Evolutionary conservation across 768 basidiomycete species (phyloP).

Genomic region (Amanita inopinata): DNA sequence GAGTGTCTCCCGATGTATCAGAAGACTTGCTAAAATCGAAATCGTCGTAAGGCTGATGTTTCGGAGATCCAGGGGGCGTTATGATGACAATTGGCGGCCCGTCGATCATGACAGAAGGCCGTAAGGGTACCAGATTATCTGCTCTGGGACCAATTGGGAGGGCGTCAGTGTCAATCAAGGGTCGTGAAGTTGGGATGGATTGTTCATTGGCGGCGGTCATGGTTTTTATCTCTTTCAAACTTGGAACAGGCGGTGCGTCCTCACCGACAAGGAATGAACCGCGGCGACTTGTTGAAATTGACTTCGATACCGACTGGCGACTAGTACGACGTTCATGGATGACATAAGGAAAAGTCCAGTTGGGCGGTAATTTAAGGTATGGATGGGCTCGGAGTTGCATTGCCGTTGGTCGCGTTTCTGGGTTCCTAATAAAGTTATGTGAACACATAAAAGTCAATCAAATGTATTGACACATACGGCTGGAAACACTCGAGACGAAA

Average conservation of each 20-base stretch:
- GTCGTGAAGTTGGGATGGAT: too few species aligned
- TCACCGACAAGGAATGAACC: not conserved
- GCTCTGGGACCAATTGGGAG: conserved; percentile 4
- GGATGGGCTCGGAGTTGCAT: conserved; percentile 53
- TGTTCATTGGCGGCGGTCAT: too few species aligned
- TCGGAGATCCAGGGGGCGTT: conserved; percentile 21
- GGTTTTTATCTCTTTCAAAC: too few species aligned
- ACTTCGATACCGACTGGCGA: not conserved
- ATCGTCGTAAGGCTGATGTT: conserved; percentile 6
- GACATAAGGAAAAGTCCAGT: conserved; percentile 33
- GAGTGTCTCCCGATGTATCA: conserved; percentile 8
- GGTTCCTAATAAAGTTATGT: conserved; percentile 36
- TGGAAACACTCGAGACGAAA: conserved; percentile 76
- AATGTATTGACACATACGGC: conserved; percentile 34
- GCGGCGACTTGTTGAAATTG: not conserved
- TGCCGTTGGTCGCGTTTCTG: conserved; percentile 60
- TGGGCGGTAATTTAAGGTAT: conserved; percentile 46
- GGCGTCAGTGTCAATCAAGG: too few species aligned
- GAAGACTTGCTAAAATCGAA: conserved; percentile 11
- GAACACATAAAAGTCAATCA: not conserved
- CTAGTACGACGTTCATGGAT: not conserved
- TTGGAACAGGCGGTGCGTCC: not conserved
- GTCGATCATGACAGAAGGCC: not conserved
- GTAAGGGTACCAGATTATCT: not conserved
- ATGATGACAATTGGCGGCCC: conserved; percentile 27